Evolutionary conservation across 768 basidiomycete genomes (phyloP), one percentile per base, ranked within the genome.

Genomic region (Cystobasidium onofrii): DNA sequence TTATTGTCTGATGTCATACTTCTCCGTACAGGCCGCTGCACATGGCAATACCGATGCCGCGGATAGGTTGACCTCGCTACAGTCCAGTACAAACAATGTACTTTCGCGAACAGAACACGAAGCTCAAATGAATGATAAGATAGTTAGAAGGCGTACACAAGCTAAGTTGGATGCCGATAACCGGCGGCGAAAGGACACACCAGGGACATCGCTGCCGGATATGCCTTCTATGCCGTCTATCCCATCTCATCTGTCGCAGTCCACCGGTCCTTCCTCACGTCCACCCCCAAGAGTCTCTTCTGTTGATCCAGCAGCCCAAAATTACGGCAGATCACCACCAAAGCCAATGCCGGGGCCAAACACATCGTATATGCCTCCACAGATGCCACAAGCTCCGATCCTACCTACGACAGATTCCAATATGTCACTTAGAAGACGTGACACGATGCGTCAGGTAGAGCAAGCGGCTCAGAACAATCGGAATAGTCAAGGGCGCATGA

Each of bases 31-130:
- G 46, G 93, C 94, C 0, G 83, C 87, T 23, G 83, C 86, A 25
- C 88, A 91, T 67, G 89, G 89, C 1, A 95, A 95, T 79, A 75
- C 84, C 0, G 95, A 98, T 78, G 95, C 95, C 0, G 78, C 81
- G 1, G 87, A 88, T 20, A 88, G 93, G 0, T 83, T 96, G 34
- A 79, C 81, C 0, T 93, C 89, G 0, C 84, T 96, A 13, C 84
- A 86, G 44, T 85, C 88, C 0, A 81, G 83, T 0, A 88, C 89
- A 0, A 86, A 74, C 3, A 75, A 86, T 54, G 80, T 86, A 0
- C 84, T 97, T 23, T 89, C 90, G 0, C 84, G 92, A 23, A 84
- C 86, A 70, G 89, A 95, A 76, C 92, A 96, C 82, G 88, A 93
- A 74, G 82, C 82, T 0, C 85, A 90, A 75, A 89, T 92, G 9